Conservation (phyloP, 2,329 filamentous ascomycete species). For the Penicillium sp. region DNA sequence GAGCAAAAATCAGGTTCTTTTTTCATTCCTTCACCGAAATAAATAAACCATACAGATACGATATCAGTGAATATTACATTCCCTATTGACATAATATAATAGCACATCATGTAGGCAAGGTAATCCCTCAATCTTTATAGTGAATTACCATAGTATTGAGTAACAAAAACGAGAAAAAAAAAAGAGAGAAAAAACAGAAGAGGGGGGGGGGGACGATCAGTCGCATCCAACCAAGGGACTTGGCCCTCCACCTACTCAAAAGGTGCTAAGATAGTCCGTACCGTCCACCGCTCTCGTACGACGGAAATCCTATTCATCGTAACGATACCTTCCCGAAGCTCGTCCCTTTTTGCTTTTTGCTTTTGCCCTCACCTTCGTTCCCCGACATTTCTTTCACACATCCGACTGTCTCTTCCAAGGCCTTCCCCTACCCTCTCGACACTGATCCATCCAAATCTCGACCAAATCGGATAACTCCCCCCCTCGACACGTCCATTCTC, state of each 20-base stretch:
- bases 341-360: slow-evolving; percentile 4
- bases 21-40: too few relatives aligned
- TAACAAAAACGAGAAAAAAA: background rate
- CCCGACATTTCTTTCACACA: background rate
- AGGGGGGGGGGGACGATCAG: slow-evolving; percentile 15
- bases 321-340: slow-evolving; percentile 1
- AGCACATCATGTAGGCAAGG: too few relatives aligned
- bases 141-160: too few relatives aligned
- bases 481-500: background rate
- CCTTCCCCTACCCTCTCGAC: background rate
- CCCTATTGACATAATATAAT: too few relatives aligned
- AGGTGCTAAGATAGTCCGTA: slow-evolving; percentile 21
- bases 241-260: slow-evolving; percentile 19
- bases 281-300: slow-evolving; percentile 5
- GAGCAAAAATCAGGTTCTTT: too few relatives aligned
- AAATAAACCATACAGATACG: too few relatives aligned
- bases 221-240: slow-evolving; percentile 16
- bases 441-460: background rate
- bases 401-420: background rate
- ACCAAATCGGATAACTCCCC: background rate
- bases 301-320: background rate
- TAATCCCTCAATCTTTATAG: too few relatives aligned
- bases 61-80: too few relatives aligned
- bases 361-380: slow-evolving; percentile 4
- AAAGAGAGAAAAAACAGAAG: background rate